Base-by-base conservation (phyloP, 768 basidiomycete genomes). In the Cystobasidium ongulense region DNA sequence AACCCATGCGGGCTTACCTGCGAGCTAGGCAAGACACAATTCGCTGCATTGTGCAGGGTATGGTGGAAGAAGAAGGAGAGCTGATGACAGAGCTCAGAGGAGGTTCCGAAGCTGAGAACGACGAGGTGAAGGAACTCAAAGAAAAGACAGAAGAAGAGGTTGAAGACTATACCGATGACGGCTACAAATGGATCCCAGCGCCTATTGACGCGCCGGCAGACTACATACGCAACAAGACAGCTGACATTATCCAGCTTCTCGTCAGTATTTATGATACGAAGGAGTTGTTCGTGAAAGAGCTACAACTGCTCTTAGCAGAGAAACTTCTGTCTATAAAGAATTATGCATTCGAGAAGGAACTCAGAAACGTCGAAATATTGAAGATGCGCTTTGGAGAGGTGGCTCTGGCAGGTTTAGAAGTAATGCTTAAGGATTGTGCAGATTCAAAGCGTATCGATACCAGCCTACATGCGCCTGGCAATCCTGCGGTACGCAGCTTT, bases 181-280 rank as follows among this genome's bases (percentile, higher is more conserved):
- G 54, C 5, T 71, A 71, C 35, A 89, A 90, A 74, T 99, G 96
- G 96, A 88, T 90, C 54, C 96, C 96, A 0, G 94, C 97, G 79
- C 94, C 96, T 0, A 86, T 94, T 68, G 96, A 99, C 81, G 96
- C 96, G 36, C 96, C 94, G 29, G n/a, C 81, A 93, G 95, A 93
- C 76, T 99, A 96, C 83, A 86, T 92, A 39, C 87, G 90, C 0
- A 93, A 89, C 79, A 93, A 90, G 80, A 88, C 91, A 0, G 90
- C 90, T 77, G 96, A 98, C 78, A 88, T 98, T 75, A 89, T 98
- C 78, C 94, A 91, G 80, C 95, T 95, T 0, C 87, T 98, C 0
- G 93, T 98, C 77, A 92, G 90, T 80, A 98, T 98, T 76, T 98
- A 97, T 78, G 93, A 97, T 80, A 94, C 94, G 1, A 90, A 92